Conservation (phyloP, 805 yeast genomes). For the Barnettozyma vustinii region DNA sequence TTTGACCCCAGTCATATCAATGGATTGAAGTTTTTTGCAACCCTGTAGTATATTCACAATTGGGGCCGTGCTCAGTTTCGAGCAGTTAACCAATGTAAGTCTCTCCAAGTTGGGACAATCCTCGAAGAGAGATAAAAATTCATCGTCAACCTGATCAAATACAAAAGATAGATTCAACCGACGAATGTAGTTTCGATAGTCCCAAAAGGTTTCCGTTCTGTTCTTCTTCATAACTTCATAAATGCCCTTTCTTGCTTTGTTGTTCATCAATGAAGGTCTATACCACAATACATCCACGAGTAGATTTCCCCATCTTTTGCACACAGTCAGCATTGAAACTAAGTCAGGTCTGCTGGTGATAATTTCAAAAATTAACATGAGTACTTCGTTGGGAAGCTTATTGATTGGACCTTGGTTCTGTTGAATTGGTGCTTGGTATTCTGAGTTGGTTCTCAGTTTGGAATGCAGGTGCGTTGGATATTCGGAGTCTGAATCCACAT, state of each 20-base stretch:
- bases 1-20: constrained; percentile 79
- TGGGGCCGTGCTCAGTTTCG: constrained; percentile 53
- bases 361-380: constrained; percentile 61
- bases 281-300: constrained; percentile 83
- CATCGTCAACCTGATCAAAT: constrained; percentile 61
- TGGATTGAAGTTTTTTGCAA: constrained; percentile 71
- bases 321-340: constrained; percentile 61
- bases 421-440: constrained; percentile 1
- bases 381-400: constrained; percentile 47
- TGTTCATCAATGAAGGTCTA: constrained; percentile 65
- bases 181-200: constrained; percentile 63
- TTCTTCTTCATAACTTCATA: constrained; percentile 49
- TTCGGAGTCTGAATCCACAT: constrained; percentile 13
- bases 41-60: constrained; percentile 55
- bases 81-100: constrained; percentile 78
- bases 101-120: constrained; percentile 79
- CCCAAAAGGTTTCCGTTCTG: constrained; percentile 49
- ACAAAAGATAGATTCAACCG: constrained; percentile 77
- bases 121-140: constrained; percentile 50
- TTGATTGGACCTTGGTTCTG: constrained; percentile 20
- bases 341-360: constrained; percentile 55
- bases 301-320: constrained; percentile 74
- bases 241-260: constrained; percentile 45
- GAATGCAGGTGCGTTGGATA: constrained; percentile 10
- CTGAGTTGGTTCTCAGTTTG: constrained; percentile 6